phyloP scores from a whole-genome alignment of 495 filamentous ascomycete species.

The Penicillium mononematosum region DNA sequence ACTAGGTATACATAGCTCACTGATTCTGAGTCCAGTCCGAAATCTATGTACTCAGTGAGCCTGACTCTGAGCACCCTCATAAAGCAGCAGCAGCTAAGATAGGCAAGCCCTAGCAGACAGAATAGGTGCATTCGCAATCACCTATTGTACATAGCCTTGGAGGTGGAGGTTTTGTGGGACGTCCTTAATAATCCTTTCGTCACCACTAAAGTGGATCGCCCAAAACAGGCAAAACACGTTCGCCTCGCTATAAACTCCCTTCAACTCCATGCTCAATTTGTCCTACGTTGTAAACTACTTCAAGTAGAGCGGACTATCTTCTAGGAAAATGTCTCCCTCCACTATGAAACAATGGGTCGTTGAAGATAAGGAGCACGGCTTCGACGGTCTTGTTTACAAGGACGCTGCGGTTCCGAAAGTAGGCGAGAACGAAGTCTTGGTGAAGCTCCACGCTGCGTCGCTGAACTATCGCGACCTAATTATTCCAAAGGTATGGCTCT shows the following conservation, averaged over 20 bases:
- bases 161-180: too few species aligned
- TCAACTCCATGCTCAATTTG: background rate
- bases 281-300: background rate
- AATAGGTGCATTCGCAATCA: background rate
- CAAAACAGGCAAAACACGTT: too few species aligned
- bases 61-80: slow-evolving; percentile 33
- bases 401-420: slow-evolving; percentile 56
- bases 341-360: slow-evolving; percentile 68
- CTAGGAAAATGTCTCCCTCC: slow-evolving; percentile 43
- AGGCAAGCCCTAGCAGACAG: slow-evolving; percentile 22
- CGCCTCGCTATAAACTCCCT: slow-evolving; percentile 4
- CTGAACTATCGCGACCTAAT: slow-evolving; percentile 83
- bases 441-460: slow-evolving; percentile 71
- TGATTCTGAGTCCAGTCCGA: slow-evolving; percentile 13
- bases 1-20: background rate
- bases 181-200: slow-evolving; percentile 19
- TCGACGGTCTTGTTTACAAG: slow-evolving; percentile 59
- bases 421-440: slow-evolving; percentile 71
- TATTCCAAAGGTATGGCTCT: slow-evolving; percentile 58
- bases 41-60: slow-evolving; percentile 24
- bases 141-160: too few species aligned
- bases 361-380: slow-evolving; percentile 51
- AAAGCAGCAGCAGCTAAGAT: slow-evolving; percentile 25
- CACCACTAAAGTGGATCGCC: background rate
- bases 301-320: background rate